A percentile compares a stretch with the other conserved stretches of the same genome.
Evolutionary conservation across 2,329 filamentous ascomycete species (phyloP).

Genomic region (Boeremia exigua): DNA sequence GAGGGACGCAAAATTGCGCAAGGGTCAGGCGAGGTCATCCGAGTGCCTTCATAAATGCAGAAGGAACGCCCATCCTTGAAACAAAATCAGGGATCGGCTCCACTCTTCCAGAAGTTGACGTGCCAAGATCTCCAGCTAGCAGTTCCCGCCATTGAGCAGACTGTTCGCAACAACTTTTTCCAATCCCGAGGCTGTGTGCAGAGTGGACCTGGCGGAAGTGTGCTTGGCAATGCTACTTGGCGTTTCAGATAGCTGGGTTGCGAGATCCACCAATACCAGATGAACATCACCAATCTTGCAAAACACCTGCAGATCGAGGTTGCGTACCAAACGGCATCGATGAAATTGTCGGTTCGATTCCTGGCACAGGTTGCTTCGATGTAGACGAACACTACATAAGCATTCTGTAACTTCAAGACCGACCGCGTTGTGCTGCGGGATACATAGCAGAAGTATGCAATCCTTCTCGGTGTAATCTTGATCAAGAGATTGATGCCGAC

Average conservation of each 20-base stretch:
- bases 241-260: conserved; percentile 2
- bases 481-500: not conserved
- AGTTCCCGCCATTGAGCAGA: conserved; percentile 6
- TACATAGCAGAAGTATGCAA: not conserved
- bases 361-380: not conserved
- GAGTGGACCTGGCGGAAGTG: conserved; percentile 43
- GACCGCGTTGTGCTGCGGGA: not conserved
- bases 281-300: not conserved
- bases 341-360: not conserved
- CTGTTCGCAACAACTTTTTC: not conserved
- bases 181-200: conserved; percentile 4
- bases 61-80: not conserved
- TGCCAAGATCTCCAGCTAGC: conserved; percentile 5
- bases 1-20: conserved; percentile 2
- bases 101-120: not conserved
- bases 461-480: conserved; percentile 6
- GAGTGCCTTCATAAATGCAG: conserved; percentile 2
- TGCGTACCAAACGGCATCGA: not conserved
- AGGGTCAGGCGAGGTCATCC: conserved; percentile 1
- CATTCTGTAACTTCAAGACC: not conserved
- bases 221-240: conserved; percentile 15
- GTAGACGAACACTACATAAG: not conserved
- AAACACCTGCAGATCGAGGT: not conserved
- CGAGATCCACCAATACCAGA: not conserved
- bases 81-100: not conserved